These are phyloP conservation scores for Fennellomyces sp. DNA, from an alignment of 371 early-diverging fungal genomes.

Conservation along the genomic window DNA sequence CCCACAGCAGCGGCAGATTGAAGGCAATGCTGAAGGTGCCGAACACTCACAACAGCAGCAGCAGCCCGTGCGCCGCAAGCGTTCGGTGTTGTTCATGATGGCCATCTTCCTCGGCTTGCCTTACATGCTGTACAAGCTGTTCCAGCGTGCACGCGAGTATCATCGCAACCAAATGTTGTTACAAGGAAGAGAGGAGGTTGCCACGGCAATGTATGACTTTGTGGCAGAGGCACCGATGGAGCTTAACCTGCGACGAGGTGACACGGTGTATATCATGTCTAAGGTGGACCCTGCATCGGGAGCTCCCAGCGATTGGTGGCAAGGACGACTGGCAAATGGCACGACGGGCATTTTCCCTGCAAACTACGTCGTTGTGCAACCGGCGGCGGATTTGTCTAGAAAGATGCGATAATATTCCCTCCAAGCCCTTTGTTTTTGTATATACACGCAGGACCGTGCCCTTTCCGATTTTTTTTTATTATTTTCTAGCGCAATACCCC, in stretches of 20 bases:
- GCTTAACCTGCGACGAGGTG: constrained; percentile 81
- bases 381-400: not conserved
- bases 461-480: not conserved
- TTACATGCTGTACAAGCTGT: constrained; percentile 84
- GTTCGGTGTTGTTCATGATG: constrained; percentile 81
- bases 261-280: constrained; percentile 83
- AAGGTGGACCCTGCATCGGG: constrained; percentile 75
- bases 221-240: constrained; percentile 74
- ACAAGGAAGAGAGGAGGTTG: constrained; percentile 67
- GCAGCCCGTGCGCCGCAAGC: constrained; percentile 24
- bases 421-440: not conserved
- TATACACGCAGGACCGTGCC: not conserved
- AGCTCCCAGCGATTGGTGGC: constrained; percentile 89
- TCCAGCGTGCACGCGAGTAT: constrained; percentile 46
- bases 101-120: constrained; percentile 87
- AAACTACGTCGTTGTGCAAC: constrained; percentile 68
- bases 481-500: too few relatives aligned
- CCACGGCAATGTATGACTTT: constrained; percentile 88
- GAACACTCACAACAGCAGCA: constrained; percentile 55
- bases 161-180: constrained; percentile 37
- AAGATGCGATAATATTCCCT: not conserved
- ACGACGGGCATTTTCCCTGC: constrained; percentile 90
- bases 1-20: constrained; percentile 61
- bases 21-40: constrained; percentile 63
- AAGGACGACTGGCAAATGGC: constrained; percentile 82